Evolutionary conservation across 192 early-diverging fungal genomes (phyloP).

Genomic region (Cetraspora pellucida): DNA sequence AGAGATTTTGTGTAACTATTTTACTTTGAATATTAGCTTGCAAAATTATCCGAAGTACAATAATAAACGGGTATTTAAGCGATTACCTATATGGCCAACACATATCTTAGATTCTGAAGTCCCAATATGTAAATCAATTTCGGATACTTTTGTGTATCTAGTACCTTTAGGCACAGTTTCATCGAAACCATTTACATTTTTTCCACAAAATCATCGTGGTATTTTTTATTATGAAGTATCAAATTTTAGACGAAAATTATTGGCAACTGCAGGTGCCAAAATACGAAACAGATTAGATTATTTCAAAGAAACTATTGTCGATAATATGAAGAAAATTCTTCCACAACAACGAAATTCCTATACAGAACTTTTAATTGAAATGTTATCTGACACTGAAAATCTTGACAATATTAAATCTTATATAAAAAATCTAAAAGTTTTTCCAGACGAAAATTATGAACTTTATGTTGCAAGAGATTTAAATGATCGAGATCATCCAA

Average conservation of each 20-base stretch:
- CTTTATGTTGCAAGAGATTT: not conserved
- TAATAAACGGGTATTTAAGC: too few relatives aligned
- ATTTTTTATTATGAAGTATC: too few relatives aligned
- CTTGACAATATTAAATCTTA: not conserved
- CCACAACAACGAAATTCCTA: not conserved
- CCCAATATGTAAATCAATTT: too few relatives aligned
- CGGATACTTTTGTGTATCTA: not conserved
- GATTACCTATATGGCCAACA: not conserved
- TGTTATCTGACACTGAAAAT: not conserved
- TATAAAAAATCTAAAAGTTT: not conserved
- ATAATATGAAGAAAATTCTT: too few relatives aligned
- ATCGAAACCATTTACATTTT: not conserved
- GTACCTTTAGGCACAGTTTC: not conserved
- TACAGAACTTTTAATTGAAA: not conserved
- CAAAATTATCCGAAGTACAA: too few relatives aligned
- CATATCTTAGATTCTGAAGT: not conserved
- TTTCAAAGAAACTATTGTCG: too few relatives aligned
- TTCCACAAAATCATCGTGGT: too few relatives aligned
- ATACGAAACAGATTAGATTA: too few relatives aligned
- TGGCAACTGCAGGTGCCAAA: too few relatives aligned
- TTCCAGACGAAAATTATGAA: not conserved
- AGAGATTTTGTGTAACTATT: too few relatives aligned
- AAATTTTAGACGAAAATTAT: too few relatives aligned
- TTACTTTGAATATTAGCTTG: too few relatives aligned
- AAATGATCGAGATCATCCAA: not conserved